Conservation (phyloP, 2,329 filamentous ascomycete species). For the Fusarium penzigii region DNA sequence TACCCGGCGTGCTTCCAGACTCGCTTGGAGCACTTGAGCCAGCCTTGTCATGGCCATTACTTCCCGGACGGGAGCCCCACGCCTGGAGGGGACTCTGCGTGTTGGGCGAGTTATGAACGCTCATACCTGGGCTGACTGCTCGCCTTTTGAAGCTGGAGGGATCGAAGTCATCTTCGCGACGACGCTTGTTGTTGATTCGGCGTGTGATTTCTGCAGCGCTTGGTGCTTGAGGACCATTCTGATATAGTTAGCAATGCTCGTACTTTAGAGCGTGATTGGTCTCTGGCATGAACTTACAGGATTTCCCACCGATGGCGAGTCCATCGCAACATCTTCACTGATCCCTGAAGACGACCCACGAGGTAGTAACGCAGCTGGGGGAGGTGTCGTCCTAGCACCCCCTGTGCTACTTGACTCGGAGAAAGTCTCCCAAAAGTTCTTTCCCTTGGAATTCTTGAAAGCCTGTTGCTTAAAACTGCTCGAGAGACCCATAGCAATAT, state of each 20-base stretch:
- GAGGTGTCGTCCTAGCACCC: slow-evolving; percentile 59
- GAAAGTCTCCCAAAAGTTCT: slow-evolving; percentile 74
- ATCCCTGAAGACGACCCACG: slow-evolving; percentile 60
- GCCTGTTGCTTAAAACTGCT: slow-evolving; percentile 75
- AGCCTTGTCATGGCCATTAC: slow-evolving; percentile 56
- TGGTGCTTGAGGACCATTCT: slow-evolving; percentile 48
- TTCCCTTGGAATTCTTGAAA: slow-evolving; percentile 69
- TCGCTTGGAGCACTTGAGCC: slow-evolving; percentile 55
- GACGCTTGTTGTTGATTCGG: slow-evolving; percentile 78
- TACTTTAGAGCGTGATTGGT: slow-evolving; percentile 17
- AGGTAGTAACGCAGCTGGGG: slow-evolving; percentile 63
- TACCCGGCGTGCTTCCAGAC: slow-evolving; percentile 41
- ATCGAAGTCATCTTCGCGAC: slow-evolving; percentile 89
- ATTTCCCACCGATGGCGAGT: slow-evolving; percentile 58
- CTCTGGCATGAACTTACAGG: slow-evolving; percentile 28
- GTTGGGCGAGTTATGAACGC: slow-evolving; percentile 85
- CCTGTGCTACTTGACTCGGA: slow-evolving; percentile 63
- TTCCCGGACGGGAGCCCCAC: slow-evolving; percentile 72
- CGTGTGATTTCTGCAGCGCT: slow-evolving; percentile 74
- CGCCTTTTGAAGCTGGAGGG: slow-evolving; percentile 85
- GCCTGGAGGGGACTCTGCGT: slow-evolving; percentile 80
- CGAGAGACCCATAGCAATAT: slow-evolving; percentile 50
- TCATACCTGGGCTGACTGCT: slow-evolving; percentile 89
- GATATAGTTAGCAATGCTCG: slow-evolving; percentile 22
- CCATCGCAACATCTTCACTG: slow-evolving; percentile 73